Percentiles rank a stretch among this genome's conserved stretches.
These are phyloP conservation scores for Sporothrix humicola DNA, from an alignment of 2,329 filamentous ascomycete genomes.

Conservation along the genomic window DNA sequence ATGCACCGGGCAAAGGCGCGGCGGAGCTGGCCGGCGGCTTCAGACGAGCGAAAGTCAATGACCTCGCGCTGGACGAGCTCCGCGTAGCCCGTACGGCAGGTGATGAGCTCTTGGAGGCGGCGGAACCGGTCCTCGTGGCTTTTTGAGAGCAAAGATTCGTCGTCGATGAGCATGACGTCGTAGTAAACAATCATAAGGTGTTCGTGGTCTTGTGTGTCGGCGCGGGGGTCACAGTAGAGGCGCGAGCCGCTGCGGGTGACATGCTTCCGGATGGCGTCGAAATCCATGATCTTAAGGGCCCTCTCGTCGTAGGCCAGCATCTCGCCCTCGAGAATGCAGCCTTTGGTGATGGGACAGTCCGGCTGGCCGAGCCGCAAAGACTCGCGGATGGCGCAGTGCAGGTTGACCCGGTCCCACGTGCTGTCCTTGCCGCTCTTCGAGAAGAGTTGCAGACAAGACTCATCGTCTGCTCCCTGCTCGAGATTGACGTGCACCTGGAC, in stretches of 20 bases:
- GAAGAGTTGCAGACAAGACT: conserved; percentile 73
- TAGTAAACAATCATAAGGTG: conserved; percentile 68
- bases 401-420: conserved; percentile 67
- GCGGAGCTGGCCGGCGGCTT: conserved; percentile 61
- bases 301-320: conserved; percentile 76
- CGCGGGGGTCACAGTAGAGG: conserved; percentile 15
- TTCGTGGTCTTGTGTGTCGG: conserved; percentile 48
- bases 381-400: conserved; percentile 68
- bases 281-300: conserved; percentile 68
- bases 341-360: conserved; percentile 63
- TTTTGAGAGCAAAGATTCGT: conserved; percentile 56
- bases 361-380: conserved; percentile 66
- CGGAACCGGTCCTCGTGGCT: conserved; percentile 65
- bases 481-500: conserved; percentile 85
- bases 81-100: conserved; percentile 63
- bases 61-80: conserved; percentile 69
- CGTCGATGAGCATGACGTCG: conserved; percentile 61
- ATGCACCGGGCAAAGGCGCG: conserved; percentile 72
- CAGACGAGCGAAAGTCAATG: conserved; percentile 66
- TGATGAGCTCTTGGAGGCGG: conserved; percentile 62
- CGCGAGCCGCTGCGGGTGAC: conserved; percentile 69
- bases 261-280: conserved; percentile 83
- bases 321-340: conserved; percentile 84
- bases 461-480: conserved; percentile 50
- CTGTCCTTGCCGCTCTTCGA: conserved; percentile 93